Evolutionary conservation across 768 basidiomycete genomes (phyloP), one percentile per base, ranked within the genome.

Genomic region (Macrolepiota albuminosa): DNA sequence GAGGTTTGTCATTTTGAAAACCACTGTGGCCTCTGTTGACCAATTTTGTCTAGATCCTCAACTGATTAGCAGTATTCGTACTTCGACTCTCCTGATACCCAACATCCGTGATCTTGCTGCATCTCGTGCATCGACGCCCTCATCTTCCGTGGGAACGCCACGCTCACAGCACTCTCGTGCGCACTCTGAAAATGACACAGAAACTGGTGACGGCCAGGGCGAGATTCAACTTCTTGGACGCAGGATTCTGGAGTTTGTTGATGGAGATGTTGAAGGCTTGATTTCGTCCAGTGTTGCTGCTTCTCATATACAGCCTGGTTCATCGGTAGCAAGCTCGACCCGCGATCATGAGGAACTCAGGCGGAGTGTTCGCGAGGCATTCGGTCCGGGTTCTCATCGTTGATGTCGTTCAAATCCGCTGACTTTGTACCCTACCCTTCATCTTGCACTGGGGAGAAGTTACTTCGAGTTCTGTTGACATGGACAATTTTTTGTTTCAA

Each of bases 211-310:
- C 59, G 95, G 95, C 8, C 90, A 91, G 64, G 87, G 90, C 40
- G 96, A 98, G 76, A 98, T 98, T 63, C 88, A 92, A 62, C 76
- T 88, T 31, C 83, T 98, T 47, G 87, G 89, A 8, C 80, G 88
- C 48, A 84, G 93, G 63, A 97, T 97, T 54, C 74, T 95, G 56
- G 93, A 95, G 66, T 84, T 94, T 66, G 86, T 93, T 18, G 93
- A 96, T 45, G 84, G 84, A 31, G 90, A 90, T 51, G 68, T 78
- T 1, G 89, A 89, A 34, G 81, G 78, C 8, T 71, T 81, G 40
- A 74, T 83, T 56, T 81, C 86, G 6, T 83, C 82, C 46, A 89
- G 87, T 66, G 78, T 82, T 29, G 74, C 83, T 14, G 82, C 78
- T 18, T 88, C 88, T 31, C 88, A 90, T 61, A 76, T 86, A 64